A percentile compares a stretch with the other conserved stretches of the same genome.
These are phyloP conservation scores for Isoetes engelmannii DNA, from an alignment of 83 land plant genomes.

Conservation along the genomic window DNA sequence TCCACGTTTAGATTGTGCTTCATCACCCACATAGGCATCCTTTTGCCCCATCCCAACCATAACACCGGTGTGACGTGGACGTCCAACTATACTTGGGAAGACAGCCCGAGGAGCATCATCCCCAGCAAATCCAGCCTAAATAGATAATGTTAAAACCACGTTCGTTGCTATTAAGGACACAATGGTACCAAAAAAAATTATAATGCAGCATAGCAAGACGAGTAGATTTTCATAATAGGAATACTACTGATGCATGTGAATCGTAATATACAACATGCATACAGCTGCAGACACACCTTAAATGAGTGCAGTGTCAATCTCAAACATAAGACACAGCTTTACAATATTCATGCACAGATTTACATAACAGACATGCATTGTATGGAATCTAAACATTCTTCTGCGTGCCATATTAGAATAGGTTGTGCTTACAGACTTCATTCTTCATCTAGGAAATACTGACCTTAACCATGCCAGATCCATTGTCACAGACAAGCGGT, in stretches of 20 bases:
- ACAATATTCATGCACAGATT: too few species aligned
- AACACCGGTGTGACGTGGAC: conserved; percentile 32
- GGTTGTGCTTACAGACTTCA: too few species aligned
- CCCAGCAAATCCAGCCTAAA: conserved; percentile 32
- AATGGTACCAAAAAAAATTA: too few species aligned
- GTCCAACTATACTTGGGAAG: conserved; percentile 32
- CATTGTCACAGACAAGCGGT: conserved; percentile 34
- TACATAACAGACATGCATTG: too few species aligned
- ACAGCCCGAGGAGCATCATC: conserved; percentile 19
- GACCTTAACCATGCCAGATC: conserved; percentile 32
- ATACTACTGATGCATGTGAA: background rate
- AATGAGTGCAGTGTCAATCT: too few species aligned
- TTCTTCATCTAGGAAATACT: background rate
- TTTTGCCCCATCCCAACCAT: conserved; percentile 22
- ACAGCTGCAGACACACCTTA: too few species aligned
- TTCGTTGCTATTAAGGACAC: too few species aligned
- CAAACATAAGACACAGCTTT: background rate
- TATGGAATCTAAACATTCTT: too few species aligned
- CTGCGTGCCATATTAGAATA: too few species aligned
- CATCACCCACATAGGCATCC: conserved; percentile 11
- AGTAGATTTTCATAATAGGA: background rate
- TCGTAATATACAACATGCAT: too few species aligned
- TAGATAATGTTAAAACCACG: background rate
- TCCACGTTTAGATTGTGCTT: conserved; percentile 34
- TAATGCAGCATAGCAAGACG: too few species aligned